Conservation (phyloP, 768 basidiomycete species). For the Xanthoconium stramineum region DNA sequence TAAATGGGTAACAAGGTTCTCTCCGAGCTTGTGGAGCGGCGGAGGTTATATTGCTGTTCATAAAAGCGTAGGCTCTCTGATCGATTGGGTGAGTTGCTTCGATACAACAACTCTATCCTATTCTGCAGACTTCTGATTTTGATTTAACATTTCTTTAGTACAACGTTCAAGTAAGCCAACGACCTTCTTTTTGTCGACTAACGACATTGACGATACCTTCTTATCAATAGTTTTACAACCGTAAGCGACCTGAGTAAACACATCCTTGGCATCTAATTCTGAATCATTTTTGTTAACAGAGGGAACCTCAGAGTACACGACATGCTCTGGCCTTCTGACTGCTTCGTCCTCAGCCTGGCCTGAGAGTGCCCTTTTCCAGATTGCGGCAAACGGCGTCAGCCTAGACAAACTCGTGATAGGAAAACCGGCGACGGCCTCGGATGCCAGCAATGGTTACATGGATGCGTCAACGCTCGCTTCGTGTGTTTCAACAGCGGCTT, state of each 20-base stretch:
- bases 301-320: slow-evolving; percentile 37
- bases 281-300: slow-evolving; percentile 21
- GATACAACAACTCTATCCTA: neutral
- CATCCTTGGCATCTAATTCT: neutral
- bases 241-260: slow-evolving; percentile 6
- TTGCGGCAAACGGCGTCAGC: slow-evolving; percentile 50
- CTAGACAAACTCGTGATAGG: slow-evolving; percentile 71
- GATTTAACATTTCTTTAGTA: slow-evolving; percentile 3
- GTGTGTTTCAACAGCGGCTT: slow-evolving; percentile 61
- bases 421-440: slow-evolving; percentile 54
- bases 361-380: slow-evolving; percentile 45
- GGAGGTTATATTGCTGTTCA: slow-evolving; percentile 36
- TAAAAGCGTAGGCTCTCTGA: slow-evolving; percentile 39
- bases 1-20: slow-evolving; percentile 12
- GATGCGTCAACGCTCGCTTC: slow-evolving; percentile 49
- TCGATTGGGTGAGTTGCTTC: slow-evolving; percentile 39
- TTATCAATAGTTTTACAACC: slow-evolving; percentile 26
- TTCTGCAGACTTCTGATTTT: neutral
- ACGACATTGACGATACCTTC: too few relatives aligned
- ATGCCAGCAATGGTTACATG: slow-evolving; percentile 60
- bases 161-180: slow-evolving; percentile 37
- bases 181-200: neutral
- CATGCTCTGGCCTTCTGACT: slow-evolving; percentile 37
- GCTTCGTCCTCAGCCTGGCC: slow-evolving; percentile 41
- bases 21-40: slow-evolving; percentile 16